phyloP scores from a whole-genome alignment of 495 filamentous ascomycete species.

The Talaromyces borbonicus region DNA sequence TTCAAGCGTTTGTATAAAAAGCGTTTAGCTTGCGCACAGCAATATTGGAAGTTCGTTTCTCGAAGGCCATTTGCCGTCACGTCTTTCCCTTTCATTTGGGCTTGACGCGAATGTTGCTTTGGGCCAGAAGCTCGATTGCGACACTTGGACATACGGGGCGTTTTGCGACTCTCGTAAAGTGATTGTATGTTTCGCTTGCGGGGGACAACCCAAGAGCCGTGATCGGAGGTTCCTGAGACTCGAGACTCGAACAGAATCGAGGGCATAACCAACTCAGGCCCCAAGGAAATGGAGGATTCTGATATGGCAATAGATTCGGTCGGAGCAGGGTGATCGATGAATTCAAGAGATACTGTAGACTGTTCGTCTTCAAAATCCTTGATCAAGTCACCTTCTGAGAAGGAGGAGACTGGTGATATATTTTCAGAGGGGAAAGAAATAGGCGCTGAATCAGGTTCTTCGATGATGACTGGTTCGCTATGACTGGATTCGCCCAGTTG shows the following conservation, averaged over 20 bases:
- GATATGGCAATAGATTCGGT: slow-evolving; percentile 21
- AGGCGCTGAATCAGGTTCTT: not conserved
- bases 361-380: not conserved
- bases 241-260: slow-evolving; percentile 27
- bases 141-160: slow-evolving; percentile 8
- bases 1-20: not conserved
- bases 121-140: not conserved
- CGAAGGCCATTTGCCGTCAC: not conserved
- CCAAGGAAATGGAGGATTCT: slow-evolving; percentile 21
- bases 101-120: not conserved
- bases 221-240: slow-evolving; percentile 22
- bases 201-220: slow-evolving; percentile 33
- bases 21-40: not conserved
- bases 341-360: not conserved
- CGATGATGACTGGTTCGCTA: not conserved
- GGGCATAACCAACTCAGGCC: slow-evolving; percentile 39
- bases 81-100: not conserved
- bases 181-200: slow-evolving; percentile 14
- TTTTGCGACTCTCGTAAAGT: slow-evolving; percentile 21
- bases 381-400: slow-evolving; percentile 2
- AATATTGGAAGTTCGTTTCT: not conserved
- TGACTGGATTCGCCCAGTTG: not conserved
- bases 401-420: slow-evolving; percentile 2
- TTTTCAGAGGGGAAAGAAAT: not conserved
- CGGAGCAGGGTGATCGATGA: not conserved